These are phyloP conservation scores for Plectranthus barbatus DNA, from an alignment of 257 asterid genomes.

Conservation along the genomic window DNA sequence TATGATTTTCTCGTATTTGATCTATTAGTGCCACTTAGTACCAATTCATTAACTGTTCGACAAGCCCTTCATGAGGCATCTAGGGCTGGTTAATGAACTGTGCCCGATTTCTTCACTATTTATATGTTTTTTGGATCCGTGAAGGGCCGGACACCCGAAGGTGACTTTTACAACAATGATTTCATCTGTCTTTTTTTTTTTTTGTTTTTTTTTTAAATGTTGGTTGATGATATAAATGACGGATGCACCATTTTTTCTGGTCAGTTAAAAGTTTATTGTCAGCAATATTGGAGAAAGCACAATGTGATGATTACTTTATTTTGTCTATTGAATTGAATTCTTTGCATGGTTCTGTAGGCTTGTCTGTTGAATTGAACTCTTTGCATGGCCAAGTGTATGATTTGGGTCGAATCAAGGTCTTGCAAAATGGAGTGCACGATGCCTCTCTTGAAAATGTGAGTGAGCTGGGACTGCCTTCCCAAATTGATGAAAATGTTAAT, in stretches of 20 bases:
- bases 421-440: constrained; percentile 31
- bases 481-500: constrained; percentile 22
- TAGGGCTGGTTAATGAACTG: too few relatives aligned
- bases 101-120: too few relatives aligned
- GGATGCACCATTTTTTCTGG: not conserved
- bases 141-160: too few relatives aligned
- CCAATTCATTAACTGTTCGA: too few relatives aligned
- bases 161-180: too few relatives aligned
- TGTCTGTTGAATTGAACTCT: constrained; percentile 54
- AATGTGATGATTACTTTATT: not conserved
- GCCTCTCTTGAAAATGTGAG: constrained; percentile 24
- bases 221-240: not conserved
- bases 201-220: not conserved
- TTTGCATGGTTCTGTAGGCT: constrained; percentile 32
- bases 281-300: not conserved
- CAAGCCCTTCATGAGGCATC: too few relatives aligned
- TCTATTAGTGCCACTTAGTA: too few relatives aligned
- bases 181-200: too few relatives aligned
- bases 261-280: not conserved
- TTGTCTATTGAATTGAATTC: constrained; percentile 50
- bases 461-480: constrained; percentile 24
- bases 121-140: too few relatives aligned
- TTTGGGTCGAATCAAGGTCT: constrained; percentile 43
- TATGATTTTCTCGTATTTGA: too few relatives aligned
- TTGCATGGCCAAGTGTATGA: constrained; percentile 48